Base-by-base conservation (phyloP, 2,329 filamentous ascomycete species). In the Sporothrix humicola region DNA sequence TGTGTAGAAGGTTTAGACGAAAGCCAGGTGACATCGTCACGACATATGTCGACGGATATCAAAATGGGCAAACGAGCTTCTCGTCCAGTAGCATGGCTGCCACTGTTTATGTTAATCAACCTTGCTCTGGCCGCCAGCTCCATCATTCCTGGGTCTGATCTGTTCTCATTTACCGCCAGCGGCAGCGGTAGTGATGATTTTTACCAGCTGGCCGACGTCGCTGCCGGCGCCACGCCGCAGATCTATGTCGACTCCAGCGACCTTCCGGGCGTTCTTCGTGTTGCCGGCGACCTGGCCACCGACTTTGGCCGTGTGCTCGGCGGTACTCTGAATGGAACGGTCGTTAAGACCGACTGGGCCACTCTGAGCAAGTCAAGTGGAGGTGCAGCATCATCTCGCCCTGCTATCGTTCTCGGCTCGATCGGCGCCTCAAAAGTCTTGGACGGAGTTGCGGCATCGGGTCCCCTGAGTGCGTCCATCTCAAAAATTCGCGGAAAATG, bases 401-500 rank as follows among this genome's bases (percentile, higher is more conserved):
- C 56, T 9, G 56, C 56, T 26, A 58, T 58, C 17, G 23, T 58
- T 2, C 23, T 58, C 10, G 56, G 56, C 1, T 58, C 56, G 12
- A 31, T 58, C 56, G 56, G 56, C 12, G 23, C 23, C 23, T 31
- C 56, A 15, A 58, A 58, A 13, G 10, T 58, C 23, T 31, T 58
- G 56, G 56, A 58, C 13, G 56, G 56, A 6, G 8, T 58, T 1
- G 56, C 56, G 23, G 13, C 2, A 20, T 58, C 56, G 7, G 56
- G 56, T 6, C 56, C 23, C 26, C 12, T 58, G 10, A 31, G 20
- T 3, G 15, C 12, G 3, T 31, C 56, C 10, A 23, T 58, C 9
- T 58, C 56, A 9, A 31, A 10, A 26, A 31, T 66, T 12, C 44
- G 44, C 12, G 86, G 85, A 0, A 83, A 86, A 74, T 89, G 87